Evolutionary conservation across 805 yeast genomes (phyloP).

Genomic region (Saccharomyces kudriavzevii): DNA sequence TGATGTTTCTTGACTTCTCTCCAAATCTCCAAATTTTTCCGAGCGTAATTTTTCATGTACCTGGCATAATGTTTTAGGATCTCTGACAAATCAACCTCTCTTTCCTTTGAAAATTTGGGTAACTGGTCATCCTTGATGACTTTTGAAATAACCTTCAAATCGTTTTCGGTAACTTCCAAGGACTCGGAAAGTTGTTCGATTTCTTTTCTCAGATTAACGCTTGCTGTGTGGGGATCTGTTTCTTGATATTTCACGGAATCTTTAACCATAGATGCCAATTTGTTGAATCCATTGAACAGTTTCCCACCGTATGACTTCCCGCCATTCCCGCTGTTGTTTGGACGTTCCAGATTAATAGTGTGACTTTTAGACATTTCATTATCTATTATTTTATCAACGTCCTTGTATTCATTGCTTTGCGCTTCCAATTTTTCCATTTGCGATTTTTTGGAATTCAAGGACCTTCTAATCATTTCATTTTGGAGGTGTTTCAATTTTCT

Average conservation of each 20-base stretch:
- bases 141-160: conserved; percentile 23
- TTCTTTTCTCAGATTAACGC: conserved; percentile 19
- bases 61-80: conserved; percentile 23
- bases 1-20: conserved; percentile 13
- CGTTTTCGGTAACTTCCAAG: conserved; percentile 23
- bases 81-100: conserved; percentile 18
- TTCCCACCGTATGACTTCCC: conserved; percentile 19
- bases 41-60: conserved; percentile 24
- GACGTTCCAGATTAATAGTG: conserved; percentile 14
- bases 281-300: conserved; percentile 22
- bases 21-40: conserved; percentile 26
- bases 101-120: conserved; percentile 21
- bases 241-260: conserved; percentile 29
- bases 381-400: conserved; percentile 19
- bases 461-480: conserved; percentile 19
- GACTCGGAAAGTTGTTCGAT: conserved; percentile 18
- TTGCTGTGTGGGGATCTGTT: conserved; percentile 18
- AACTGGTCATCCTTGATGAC: conserved; percentile 29
- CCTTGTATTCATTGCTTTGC: conserved; percentile 19
- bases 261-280: conserved; percentile 27
- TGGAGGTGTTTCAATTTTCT: conserved; percentile 27
- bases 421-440: conserved; percentile 23
- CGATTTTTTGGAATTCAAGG: conserved; percentile 15
- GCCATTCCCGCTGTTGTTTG: background rate
- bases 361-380: conserved; percentile 17